Percentiles rank a stretch among this genome's conserved stretches.
Conservation (phyloP, 2,329 filamentous ascomycete genomes). For the Penicillium crustosum region DNA sequence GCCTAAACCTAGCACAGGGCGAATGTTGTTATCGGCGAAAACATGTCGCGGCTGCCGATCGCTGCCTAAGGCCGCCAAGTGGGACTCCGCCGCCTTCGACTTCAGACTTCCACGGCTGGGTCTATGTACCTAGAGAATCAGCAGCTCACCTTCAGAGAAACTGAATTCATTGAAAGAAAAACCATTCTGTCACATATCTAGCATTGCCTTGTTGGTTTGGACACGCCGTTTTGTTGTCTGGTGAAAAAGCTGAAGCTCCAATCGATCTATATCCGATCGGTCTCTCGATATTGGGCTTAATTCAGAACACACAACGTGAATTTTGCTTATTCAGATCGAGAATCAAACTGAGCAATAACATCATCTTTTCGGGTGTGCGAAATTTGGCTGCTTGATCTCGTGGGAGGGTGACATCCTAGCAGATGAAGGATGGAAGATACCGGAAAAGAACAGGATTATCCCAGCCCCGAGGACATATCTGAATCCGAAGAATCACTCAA, state of each 20-base stretch:
- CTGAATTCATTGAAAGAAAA: not conserved
- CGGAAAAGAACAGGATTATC: not conserved
- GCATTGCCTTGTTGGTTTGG: not conserved
- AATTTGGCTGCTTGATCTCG: not conserved
- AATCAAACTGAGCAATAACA: not conserved
- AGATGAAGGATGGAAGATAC: not conserved
- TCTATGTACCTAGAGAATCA: constrained; percentile 5
- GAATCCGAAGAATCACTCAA: not conserved
- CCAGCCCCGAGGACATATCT: constrained; percentile 1
- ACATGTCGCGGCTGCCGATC: constrained; percentile 11
- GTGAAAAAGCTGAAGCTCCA: not conserved
- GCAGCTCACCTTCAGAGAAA: not conserved
- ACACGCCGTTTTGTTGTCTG: not conserved
- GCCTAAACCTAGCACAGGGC: not conserved
- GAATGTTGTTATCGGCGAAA: constrained; percentile 13
- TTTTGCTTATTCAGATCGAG: not conserved
- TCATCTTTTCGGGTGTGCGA: not conserved
- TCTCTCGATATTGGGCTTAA: not conserved
- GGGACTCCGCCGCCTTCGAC: constrained; percentile 6
- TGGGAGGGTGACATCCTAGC: not conserved
- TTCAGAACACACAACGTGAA: not conserved
- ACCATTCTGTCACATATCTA: not conserved
- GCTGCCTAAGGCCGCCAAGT: constrained; percentile 5
- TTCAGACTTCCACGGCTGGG: not conserved
- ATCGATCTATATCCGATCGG: constrained; percentile 5